Evolutionary conservation across 2,329 filamentous ascomycete species (phyloP).

Genomic region (Clarireedia monteithiana): DNA sequence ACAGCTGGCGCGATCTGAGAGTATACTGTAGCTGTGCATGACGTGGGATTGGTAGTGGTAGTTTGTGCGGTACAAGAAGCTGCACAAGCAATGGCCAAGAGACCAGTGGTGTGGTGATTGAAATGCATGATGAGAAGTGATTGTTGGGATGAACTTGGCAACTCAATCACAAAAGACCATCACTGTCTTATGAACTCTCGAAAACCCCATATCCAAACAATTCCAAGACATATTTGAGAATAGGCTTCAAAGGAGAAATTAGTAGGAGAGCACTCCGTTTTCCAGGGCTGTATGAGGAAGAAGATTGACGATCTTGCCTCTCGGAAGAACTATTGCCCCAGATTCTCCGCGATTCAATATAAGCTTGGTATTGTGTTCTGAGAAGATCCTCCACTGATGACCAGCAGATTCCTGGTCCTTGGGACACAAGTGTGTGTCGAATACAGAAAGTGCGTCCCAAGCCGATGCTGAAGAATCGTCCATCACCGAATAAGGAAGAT

Average conservation of each 20-base stretch:
- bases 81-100: neutral
- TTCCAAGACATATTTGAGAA: too few species aligned
- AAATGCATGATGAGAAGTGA: neutral
- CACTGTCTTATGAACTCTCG: neutral
- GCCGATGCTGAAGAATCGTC: too few species aligned
- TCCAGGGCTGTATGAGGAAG: neutral
- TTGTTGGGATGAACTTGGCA: neutral
- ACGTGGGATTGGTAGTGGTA: neutral
- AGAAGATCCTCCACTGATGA: neutral
- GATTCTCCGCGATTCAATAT: neutral
- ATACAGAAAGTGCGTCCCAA: neutral
- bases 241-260: neutral
- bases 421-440: neutral
- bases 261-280: neutral
- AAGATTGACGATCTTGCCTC: neutral
- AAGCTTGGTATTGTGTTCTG: neutral
- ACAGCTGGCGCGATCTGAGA: slow-evolving; percentile 41
- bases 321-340: neutral
- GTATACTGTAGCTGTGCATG: slow-evolving; percentile 30
- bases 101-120: neutral
- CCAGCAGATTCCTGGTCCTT: neutral
- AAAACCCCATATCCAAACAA: neutral
- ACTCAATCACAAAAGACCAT: neutral
- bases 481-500: too few species aligned
- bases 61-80: neutral